Percentiles rank a stretch among this genome's conserved stretches.
Conservation (phyloP, 2,329 filamentous ascomycete genomes). For the Curvularia verruculosa region DNA sequence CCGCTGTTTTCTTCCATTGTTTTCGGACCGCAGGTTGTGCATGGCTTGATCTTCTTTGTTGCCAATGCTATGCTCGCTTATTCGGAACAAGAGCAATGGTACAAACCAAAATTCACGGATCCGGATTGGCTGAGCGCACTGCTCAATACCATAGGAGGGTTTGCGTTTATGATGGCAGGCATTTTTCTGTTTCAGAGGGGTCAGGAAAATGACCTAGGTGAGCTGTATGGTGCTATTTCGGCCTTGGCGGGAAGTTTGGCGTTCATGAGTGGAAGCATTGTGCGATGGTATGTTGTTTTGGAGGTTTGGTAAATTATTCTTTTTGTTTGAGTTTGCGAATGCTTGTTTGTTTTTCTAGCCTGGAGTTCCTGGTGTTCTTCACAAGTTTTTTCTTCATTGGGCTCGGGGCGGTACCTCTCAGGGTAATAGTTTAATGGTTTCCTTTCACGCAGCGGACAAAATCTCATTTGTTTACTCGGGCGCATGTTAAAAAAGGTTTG, state of each 20-base stretch:
- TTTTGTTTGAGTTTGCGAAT: no score
- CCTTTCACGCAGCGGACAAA: background rate
- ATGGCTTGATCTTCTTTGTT: constrained; percentile 34
- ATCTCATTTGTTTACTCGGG: background rate
- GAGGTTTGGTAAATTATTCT: constrained; percentile 12
- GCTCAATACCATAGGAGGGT: constrained; percentile 33
- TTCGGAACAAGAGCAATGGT: constrained; percentile 37
- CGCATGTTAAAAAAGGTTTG: background rate
- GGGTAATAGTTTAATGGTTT: background rate
- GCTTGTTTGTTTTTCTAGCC: background rate
- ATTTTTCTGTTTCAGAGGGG: constrained; percentile 28
- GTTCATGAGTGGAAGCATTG: constrained; percentile 34
- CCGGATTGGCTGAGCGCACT: constrained; percentile 38
- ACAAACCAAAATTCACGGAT: constrained; percentile 28
- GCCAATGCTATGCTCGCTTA: constrained; percentile 37
- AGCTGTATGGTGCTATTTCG: constrained; percentile 22
- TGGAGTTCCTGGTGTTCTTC: background rate
- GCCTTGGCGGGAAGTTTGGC: constrained; percentile 35
- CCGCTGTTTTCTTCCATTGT: constrained; percentile 25
- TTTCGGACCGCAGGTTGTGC: constrained; percentile 34
- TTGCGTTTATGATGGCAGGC: constrained; percentile 39
- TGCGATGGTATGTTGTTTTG: constrained; percentile 33
- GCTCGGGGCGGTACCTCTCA: background rate
- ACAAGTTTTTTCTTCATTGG: background rate
- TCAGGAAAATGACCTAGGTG: background rate